phyloP scores from a whole-genome alignment of 129 eudicot species.

The Glebionis coronaria region DNA sequence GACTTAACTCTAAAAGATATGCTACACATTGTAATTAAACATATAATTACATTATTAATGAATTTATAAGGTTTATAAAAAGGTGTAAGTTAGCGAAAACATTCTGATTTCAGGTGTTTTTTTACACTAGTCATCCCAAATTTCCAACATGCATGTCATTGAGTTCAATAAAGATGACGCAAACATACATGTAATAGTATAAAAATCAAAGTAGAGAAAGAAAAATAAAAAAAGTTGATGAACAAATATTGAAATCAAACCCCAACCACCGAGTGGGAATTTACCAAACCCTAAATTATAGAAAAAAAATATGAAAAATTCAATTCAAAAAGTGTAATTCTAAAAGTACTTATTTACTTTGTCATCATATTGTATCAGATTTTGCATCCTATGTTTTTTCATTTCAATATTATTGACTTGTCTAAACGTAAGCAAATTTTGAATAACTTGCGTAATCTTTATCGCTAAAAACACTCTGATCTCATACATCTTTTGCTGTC shows the following conservation, averaged over 20 bases:
- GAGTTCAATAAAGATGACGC: too few species aligned
- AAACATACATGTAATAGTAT: not conserved
- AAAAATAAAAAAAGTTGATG: conserved; percentile 30
- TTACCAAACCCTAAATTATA: conserved; percentile 28
- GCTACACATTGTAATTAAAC: too few species aligned
- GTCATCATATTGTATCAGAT: too few species aligned
- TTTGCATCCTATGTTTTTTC: not conserved
- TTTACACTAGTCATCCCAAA: too few species aligned
- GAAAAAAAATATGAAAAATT: not conserved
- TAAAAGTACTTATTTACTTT: conserved; percentile 6
- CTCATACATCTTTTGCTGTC: too few species aligned
- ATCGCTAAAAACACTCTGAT: too few species aligned
- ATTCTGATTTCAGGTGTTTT: too few species aligned
- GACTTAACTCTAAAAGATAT: too few species aligned
- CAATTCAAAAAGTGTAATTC: conserved; percentile 20
- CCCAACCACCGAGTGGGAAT: conserved; percentile 36
- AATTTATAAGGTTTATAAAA: too few species aligned
- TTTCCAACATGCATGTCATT: too few species aligned
- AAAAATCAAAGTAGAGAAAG: not conserved
- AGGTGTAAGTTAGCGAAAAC: too few species aligned
- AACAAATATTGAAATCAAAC: conserved; percentile 34
- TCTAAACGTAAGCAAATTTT: not conserved
- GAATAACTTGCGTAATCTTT: conserved; percentile 12
- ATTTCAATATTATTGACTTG: conserved; percentile 14
- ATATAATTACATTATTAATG: too few species aligned